Evolutionary conservation across 106 monocot species (phyloP), one percentile per base, ranked within the genome.

Genomic region (Platanthera guangdongensis): DNA sequence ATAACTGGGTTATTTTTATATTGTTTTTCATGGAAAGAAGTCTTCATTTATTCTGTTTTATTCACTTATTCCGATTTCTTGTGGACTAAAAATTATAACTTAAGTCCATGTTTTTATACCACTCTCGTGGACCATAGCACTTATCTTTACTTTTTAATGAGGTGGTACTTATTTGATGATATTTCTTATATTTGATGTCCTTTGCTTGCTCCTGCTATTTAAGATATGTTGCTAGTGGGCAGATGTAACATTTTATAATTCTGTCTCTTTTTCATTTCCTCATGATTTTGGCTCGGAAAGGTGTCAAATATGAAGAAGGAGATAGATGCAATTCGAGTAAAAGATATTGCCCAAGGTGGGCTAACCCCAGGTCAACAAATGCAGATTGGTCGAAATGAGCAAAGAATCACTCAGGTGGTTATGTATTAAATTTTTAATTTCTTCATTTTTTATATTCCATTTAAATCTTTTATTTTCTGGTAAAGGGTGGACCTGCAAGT

Each of bases 301-400:
- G 84, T 99, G 80, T 78, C 94, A 14, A 94, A 99, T 77, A 92
- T 99, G 99, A 94, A 85, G 80, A 99, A 94, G 78, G 99, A 99
- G 77, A 99, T 92, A 77, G 94, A 99, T 82, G 86, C 94, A 25
- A 99, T 99, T 77, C 83, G 94, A 68, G 91, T 65, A 81, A 99
- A 99, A 77, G 99, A 99, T 72, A 99, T 99, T 81, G 47, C 90
- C 50, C 99, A 99, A 92, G 99, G 99, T 82, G 99, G 99, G 60
- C 75, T 99, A 78, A 99, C 99, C 51, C 99, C 94, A 80, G 99
- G 99, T 28, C 99, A 99, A 77, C 99, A 99, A 87, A 94, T 92
- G 81, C 99, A 99, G 77, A 99, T 99, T 85, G 99, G 94, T 80
- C 79, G 99, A 73, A 99, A 99, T 82, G 99, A 99, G 80, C 94